phyloP scores from a whole-genome alignment of 805 yeast genomes.

The Metschnikowia baotianmanensis region DNA sequence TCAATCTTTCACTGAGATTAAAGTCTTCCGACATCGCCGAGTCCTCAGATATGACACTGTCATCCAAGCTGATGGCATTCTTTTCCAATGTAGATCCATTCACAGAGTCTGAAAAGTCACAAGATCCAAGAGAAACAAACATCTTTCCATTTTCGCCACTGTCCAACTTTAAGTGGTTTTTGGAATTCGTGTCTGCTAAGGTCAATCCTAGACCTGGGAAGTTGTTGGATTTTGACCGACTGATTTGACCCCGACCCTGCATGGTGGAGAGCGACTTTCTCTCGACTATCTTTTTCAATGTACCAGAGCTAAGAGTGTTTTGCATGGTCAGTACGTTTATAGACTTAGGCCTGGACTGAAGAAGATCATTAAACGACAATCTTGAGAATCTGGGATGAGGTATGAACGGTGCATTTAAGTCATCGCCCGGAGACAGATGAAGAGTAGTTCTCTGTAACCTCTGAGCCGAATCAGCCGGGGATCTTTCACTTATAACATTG shows the following conservation, averaged over 20 bases:
- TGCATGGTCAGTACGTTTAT: slow-evolving; percentile 10
- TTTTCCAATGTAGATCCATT: slow-evolving; percentile 23
- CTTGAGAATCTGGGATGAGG: slow-evolving; percentile 45
- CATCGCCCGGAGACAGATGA: background rate
- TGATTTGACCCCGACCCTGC: slow-evolving; percentile 20
- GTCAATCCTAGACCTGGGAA: slow-evolving; percentile 27
- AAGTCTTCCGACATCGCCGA: slow-evolving; percentile 21
- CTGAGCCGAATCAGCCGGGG: background rate
- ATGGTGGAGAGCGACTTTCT: slow-evolving; percentile 12
- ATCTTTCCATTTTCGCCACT: slow-evolving; percentile 7
- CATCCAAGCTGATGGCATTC: slow-evolving; percentile 23
- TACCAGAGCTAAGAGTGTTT: slow-evolving; percentile 16
- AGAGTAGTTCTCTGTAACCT: no score
- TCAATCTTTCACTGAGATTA: slow-evolving; percentile 12
- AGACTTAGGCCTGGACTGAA: slow-evolving; percentile 8
- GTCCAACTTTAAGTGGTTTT: background rate
- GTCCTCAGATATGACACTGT: slow-evolving; percentile 21
- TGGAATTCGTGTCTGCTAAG: slow-evolving; percentile 3
- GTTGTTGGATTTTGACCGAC: slow-evolving; percentile 24
- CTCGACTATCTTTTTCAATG: slow-evolving; percentile 11
- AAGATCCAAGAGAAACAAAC: slow-evolving; percentile 22
- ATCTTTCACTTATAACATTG: slow-evolving; percentile 20
- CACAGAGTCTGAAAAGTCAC: slow-evolving; percentile 19
- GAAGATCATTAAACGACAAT: slow-evolving; percentile 40
- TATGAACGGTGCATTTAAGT: slow-evolving; percentile 21